phyloP scores from a whole-genome alignment of 495 filamentous ascomycete genomes.

The Aspergillus saccharolyticus region DNA sequence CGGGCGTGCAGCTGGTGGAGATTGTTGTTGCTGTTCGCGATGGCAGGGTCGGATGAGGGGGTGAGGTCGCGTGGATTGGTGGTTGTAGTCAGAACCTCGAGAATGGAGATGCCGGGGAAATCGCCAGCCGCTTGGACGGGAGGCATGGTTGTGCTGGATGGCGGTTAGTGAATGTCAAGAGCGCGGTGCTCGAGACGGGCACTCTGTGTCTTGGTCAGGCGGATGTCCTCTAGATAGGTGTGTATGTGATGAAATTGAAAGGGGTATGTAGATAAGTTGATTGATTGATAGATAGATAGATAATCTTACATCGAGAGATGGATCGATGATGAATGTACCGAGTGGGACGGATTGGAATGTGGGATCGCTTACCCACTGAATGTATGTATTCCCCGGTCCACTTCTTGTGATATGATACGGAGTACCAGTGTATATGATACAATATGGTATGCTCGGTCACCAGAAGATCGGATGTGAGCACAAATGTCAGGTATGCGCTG shows the following conservation, averaged over 20 bases:
- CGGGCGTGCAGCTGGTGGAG: constrained; percentile 19
- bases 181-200: constrained; percentile 36
- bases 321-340: constrained; percentile 1
- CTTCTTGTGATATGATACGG: no score
- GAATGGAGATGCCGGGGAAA: constrained; percentile 26
- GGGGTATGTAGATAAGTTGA: background rate
- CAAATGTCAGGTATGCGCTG: constrained; percentile 1
- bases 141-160: constrained; percentile 25
- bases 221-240: constrained; percentile 5
- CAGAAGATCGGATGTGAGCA: background rate
- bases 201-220: constrained; percentile 12
- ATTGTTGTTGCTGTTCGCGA: constrained; percentile 6
- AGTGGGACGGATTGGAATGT: background rate
- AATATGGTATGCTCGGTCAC: background rate
- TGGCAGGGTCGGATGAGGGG: background rate
- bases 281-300: background rate
- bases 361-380: background rate
- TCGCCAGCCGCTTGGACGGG: constrained; percentile 25
- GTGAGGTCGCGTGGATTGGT: background rate
- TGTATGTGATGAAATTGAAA: constrained; percentile 4
- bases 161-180: constrained; percentile 29
- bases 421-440: no score
- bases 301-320: background rate
- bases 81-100: constrained; percentile 5
- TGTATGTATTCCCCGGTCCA: background rate